Evolutionary conservation across 108 stramenopile genomes (phyloP).

Genomic region (Fragilaria radians): DNA sequence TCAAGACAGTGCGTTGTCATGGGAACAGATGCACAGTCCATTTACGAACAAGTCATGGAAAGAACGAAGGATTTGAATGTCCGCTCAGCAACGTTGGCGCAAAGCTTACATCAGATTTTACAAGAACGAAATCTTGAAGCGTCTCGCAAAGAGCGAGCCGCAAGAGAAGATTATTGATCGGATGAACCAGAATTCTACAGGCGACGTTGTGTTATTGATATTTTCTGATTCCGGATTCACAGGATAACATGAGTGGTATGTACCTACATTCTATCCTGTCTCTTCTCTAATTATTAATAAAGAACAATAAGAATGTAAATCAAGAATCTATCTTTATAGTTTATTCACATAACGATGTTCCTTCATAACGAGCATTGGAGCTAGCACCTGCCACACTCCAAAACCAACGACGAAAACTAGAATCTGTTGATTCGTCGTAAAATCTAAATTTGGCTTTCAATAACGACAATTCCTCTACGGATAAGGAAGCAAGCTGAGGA

Average conservation of each 20-base stretch:
- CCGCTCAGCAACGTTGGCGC: conserved; percentile 62
- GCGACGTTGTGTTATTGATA: too few relatives aligned
- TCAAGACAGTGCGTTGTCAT: conserved; percentile 93
- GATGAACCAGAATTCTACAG: too few relatives aligned
- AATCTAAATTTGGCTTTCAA: conserved; percentile 42
- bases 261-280: too few relatives aligned
- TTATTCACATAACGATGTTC: conserved; percentile 40
- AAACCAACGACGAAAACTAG: conserved; percentile 56
- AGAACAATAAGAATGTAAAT: too few relatives aligned
- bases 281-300: too few relatives aligned
- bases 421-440: conserved; percentile 39
- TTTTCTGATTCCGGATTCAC: too few relatives aligned
- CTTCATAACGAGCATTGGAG: conserved; percentile 32
- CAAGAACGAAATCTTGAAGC: conserved; percentile 61
- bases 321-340: too few relatives aligned
- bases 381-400: conserved; percentile 54
- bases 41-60: conserved; percentile 94
- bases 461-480: conserved; percentile 20
- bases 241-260: too few relatives aligned
- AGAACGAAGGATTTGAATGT: conserved; percentile 92
- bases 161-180: conserved; percentile 38
- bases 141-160: conserved; percentile 36
- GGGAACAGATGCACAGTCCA: conserved; percentile 68
- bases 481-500: conserved; percentile 36
- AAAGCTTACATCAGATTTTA: conserved; percentile 54